These are phyloP conservation scores for Groenewaldozyma salmanticensis DNA, from an alignment of 805 yeast species.

Conservation along the genomic window DNA sequence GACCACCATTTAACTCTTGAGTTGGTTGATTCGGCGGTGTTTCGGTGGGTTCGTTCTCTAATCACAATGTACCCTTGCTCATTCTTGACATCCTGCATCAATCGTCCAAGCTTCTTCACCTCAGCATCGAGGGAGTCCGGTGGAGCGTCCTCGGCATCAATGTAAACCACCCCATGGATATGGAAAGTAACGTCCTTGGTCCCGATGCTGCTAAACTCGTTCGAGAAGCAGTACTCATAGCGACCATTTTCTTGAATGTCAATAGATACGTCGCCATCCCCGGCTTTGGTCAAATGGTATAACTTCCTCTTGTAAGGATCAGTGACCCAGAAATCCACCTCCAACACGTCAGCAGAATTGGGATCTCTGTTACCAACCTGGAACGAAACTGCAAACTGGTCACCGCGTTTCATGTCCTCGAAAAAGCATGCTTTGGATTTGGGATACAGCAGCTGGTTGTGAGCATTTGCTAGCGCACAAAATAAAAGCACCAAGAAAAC, in stretches of 20 bases:
- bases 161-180: slow-evolving; percentile 84
- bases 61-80: slow-evolving; percentile 86
- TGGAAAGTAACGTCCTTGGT: slow-evolving; percentile 92
- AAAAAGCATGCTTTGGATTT: slow-evolving; percentile 82
- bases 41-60: slow-evolving; percentile 95
- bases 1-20: slow-evolving; percentile 98
- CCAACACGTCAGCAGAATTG: slow-evolving; percentile 27
- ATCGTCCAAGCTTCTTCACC: slow-evolving; percentile 60
- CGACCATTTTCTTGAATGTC: slow-evolving; percentile 62
- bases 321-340: slow-evolving; percentile 50
- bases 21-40: slow-evolving; percentile 96
- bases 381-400: slow-evolving; percentile 77
- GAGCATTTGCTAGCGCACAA: slow-evolving; percentile 38
- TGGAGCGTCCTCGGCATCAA: slow-evolving; percentile 68
- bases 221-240: slow-evolving; percentile 82
- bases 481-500: not conserved
- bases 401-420: slow-evolving; percentile 73
- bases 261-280: slow-evolving; percentile 73
- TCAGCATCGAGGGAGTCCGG: slow-evolving; percentile 77
- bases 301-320: slow-evolving; percentile 43
- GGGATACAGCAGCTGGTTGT: slow-evolving; percentile 74
- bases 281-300: slow-evolving; percentile 41
- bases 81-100: slow-evolving; percentile 79
- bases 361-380: slow-evolving; percentile 86
- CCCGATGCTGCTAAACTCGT: slow-evolving; percentile 60